phyloP scores from a whole-genome alignment of 106 monocot genomes.

The Allium cepa region DNA sequence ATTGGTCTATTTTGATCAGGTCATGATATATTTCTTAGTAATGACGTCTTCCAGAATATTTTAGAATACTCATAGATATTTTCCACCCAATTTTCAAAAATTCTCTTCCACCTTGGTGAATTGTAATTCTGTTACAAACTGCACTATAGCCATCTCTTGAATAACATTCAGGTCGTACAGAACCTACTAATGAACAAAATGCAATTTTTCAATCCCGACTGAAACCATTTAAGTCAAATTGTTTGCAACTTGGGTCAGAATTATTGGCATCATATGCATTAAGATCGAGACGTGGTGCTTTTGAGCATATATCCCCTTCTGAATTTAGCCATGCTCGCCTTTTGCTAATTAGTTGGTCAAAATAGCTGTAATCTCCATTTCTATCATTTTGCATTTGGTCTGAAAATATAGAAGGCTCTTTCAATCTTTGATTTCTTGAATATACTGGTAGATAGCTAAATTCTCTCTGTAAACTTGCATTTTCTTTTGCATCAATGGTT shows the following conservation, averaged over 20 bases:
- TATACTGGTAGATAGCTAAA: conserved; percentile 5
- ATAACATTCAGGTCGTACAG: too few species aligned
- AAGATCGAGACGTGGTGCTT: conserved; percentile 35
- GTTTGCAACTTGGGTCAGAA: conserved; percentile 22
- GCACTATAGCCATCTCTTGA: too few species aligned
- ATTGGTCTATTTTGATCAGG: too few species aligned
- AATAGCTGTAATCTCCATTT: not conserved
- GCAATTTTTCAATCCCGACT: conserved; percentile 34
- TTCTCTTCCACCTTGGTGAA: too few species aligned
- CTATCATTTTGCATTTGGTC: conserved; percentile 18
- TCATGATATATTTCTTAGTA: too few species aligned
- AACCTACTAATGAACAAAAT: too few species aligned
- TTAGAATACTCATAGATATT: too few species aligned
- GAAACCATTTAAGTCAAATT: conserved; percentile 69
- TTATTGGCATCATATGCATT: conserved; percentile 36
- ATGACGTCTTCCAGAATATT: too few species aligned
- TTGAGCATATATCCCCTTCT: too few species aligned
- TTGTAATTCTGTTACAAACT: too few species aligned
- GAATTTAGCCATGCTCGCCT: conserved; percentile 15
- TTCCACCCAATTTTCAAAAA: too few species aligned
- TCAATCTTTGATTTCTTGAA: conserved; percentile 14
- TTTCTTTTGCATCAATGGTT: conserved; percentile 29
- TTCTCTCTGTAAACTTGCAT: conserved; percentile 15
- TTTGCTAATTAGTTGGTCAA: conserved; percentile 10
- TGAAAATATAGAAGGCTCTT: conserved; percentile 14